Conservation (phyloP, 2,329 filamentous ascomycete genomes). For the Ophiobolus disseminans region DNA sequence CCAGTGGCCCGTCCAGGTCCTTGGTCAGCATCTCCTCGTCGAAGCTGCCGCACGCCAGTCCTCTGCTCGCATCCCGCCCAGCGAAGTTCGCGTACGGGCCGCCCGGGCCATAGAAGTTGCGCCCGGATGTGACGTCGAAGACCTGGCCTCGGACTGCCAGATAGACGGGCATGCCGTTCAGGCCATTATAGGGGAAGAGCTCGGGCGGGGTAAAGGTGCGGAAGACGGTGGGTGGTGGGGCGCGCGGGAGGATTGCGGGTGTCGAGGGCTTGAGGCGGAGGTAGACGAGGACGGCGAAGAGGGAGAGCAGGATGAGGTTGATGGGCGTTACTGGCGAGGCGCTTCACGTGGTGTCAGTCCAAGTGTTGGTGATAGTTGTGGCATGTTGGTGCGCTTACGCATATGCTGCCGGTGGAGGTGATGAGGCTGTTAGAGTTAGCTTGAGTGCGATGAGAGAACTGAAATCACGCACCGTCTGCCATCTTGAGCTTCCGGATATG, state of each 20-base stretch:
- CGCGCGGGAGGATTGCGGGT: conserved; percentile 59
- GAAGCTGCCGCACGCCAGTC: conserved; percentile 89
- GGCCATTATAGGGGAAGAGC: conserved; percentile 85
- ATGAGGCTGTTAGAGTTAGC: conserved; percentile 62
- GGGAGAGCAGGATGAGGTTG: conserved; percentile 66
- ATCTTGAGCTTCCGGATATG: conserved; percentile 19
- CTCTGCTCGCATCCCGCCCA: conserved; percentile 86
- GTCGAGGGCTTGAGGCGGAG: conserved; percentile 64
- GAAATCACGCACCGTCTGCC: conserved; percentile 31
- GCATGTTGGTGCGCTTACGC: conserved; percentile 47
- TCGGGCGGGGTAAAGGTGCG: conserved; percentile 83
- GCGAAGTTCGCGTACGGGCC: conserved; percentile 97
- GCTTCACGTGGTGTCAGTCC: conserved; percentile 45
- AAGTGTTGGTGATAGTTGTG: neutral
- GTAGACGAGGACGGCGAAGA: conserved; percentile 65
- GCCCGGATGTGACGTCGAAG: conserved; percentile 86
- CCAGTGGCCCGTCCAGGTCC: conserved; percentile 83
- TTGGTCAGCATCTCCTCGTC: conserved; percentile 94
- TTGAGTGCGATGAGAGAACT: neutral
- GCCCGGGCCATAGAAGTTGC: conserved; percentile 95
- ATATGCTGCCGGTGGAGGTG: conserved; percentile 60
- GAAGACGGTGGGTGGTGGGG: conserved; percentile 78
- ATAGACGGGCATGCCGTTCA: conserved; percentile 76
- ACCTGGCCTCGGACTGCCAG: conserved; percentile 89
- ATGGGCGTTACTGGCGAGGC: conserved; percentile 65